Base-by-base conservation (phyloP, 2,329 filamentous ascomycete species). In the Xylogone sp. region DNA sequence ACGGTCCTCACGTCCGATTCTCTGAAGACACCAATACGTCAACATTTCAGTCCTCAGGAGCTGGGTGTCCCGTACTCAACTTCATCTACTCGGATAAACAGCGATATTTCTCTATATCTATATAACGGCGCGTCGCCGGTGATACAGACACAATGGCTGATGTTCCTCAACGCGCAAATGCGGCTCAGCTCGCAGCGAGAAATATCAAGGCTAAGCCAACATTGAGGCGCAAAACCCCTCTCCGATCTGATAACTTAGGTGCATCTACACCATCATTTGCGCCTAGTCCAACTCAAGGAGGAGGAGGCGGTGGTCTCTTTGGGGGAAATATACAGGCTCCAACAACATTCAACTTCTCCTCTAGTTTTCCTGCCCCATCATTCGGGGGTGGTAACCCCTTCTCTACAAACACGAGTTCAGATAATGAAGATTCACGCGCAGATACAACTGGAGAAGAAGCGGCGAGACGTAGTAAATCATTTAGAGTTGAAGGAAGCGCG, bases 1-100 rank as follows among this genome's bases (percentile, higher is more conserved):
- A 39, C 76, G 39, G 88, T 66, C 81, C 86, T 90, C 24, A 27
- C 24, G 24, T 4, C 86, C 82, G 44, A 88, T 73, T 1, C 82
- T 88, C 66, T 92, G 88, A 45, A 91, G 10, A 16, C n/a, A 13
- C 34, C 10, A 39, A 39, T 39, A 39, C 34, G n/a, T 39, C 34
- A 39, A 39, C 13, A 39, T 13, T 39, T 16, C 5, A 16, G 34
- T 18, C 34, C 34, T 18, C 34, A 18, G n/a, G n/a, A 18, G n/a
- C 34, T 39, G 34, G 5, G 34, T 39, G 34, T 16, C 8, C n/a
- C n/a, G 34, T 16, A 18, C 34, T 39, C 34, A 45, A 31, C 21
- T n/a, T 22, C n/a, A 16, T 10, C 19, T n/a, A n/a, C 44, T 16
- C 47, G 44, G 19, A 19, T 13, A 9, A 24, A 21, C n/a, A 45